Evolutionary conservation across 2,329 filamentous ascomycete species (phyloP), one percentile per base, ranked within the genome.

Genomic region (Nemania serpens): DNA sequence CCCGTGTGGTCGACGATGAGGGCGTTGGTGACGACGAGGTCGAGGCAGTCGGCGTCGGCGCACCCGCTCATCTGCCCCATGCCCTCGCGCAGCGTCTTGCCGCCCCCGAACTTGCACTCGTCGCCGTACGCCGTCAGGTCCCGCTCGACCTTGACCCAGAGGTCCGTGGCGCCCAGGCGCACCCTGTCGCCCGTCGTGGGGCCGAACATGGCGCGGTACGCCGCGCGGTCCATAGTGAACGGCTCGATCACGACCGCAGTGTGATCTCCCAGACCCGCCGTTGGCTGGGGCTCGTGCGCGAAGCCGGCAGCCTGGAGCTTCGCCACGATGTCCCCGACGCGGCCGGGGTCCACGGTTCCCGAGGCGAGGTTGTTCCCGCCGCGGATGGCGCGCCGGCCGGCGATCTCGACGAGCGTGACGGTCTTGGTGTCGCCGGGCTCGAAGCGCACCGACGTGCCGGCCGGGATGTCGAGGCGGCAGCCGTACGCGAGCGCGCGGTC

Each of bases 381-480:
- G 33, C 85, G 85, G 70, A 98, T 96, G 50, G 93, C 79, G 72
- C 86, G 87, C 68, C 88, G 81, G 0, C 94, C 94, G 4, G 84
- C 91, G 71, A 98, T 97, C 74, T 96, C 89, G 15, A 98, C 93
- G 6, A 97, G 81, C 0, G 87, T 91, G 15, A 97, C 92, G 0
- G 93, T 96, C 81, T 92, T 96, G 52, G 87, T 88, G 75, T 97
- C 94, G 53, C 94, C 94, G 0, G 94, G 93, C 79, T 98, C 94
- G 72, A 98, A 98, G 45, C 94, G 88, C 34, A 97, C 88, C 7
- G 92, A 96, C 0, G 93, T 97, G 37, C 94, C 94, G 0, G 94
- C 93, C 1, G 94, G 82, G 59, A 98, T 95, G 72, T 98, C 93
- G 13, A 98, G 83, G 11, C 93, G 85, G 77, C 86, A 96, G 5